Conservation (phyloP, 306 rosid species). For the Cicer pinnatifidum region DNA sequence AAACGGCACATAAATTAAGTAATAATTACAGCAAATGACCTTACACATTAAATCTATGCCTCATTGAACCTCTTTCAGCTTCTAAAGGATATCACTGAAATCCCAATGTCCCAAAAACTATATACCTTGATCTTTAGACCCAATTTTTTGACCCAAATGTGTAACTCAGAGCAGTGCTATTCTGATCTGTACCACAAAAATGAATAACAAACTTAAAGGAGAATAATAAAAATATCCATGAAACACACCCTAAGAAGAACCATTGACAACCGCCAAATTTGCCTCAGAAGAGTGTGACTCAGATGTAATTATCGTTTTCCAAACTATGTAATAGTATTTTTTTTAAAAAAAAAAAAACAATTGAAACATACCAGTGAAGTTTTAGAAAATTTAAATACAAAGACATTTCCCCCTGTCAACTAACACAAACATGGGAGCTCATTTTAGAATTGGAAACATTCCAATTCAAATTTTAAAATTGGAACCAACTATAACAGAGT, state of each 20-base stretch:
- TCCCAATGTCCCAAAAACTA: conserved; percentile 22
- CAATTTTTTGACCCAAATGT: conserved; percentile 10
- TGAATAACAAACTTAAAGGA: neutral
- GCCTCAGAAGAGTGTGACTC: conserved; percentile 16
- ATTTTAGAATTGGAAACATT: too few species aligned
- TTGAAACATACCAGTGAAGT: conserved; percentile 20
- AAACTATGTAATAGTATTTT: neutral
- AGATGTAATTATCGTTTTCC: neutral
- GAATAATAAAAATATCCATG: neutral
- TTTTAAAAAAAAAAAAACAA: neutral
- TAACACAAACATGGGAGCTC: conserved; percentile 7
- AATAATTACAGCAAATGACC: conserved; percentile 22
- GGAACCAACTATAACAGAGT: neutral
- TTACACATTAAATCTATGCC: conserved; percentile 24
- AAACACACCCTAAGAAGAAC: conserved; percentile 9
- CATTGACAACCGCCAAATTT: conserved; percentile 18
- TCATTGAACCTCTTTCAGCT: conserved; percentile 36
- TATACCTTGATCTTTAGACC: conserved; percentile 15
- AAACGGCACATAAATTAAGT: neutral
- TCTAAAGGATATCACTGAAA: conserved; percentile 36
- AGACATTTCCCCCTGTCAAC: conserved; percentile 24
- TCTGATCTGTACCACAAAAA: conserved; percentile 33
- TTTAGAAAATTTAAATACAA: conserved; percentile 5
- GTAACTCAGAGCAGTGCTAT: conserved; percentile 15
- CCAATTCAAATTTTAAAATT: too few species aligned